Evolutionary conservation across 805 yeast species (phyloP).

Genomic region (Kuraishia piskuri): DNA sequence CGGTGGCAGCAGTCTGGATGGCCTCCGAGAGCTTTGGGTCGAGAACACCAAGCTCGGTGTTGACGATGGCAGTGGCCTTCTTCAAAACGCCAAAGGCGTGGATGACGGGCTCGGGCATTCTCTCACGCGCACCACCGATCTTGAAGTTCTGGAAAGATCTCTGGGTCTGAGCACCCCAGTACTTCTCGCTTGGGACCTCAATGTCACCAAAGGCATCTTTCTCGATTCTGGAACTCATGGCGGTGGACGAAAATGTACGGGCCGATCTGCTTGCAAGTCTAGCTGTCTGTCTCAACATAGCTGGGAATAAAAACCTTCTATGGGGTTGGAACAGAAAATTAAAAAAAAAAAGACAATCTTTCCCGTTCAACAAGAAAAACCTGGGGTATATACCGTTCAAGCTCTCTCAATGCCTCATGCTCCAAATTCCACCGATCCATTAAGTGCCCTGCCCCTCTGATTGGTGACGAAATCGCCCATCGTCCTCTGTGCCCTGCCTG

Average conservation of each 20-base stretch:
- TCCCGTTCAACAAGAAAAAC: background rate
- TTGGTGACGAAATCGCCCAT: background rate
- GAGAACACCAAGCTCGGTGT: constrained; percentile 69
- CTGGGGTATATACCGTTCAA: background rate
- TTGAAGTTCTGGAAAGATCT: constrained; percentile 90
- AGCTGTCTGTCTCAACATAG: background rate
- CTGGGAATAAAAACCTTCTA: background rate
- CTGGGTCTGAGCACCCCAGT: constrained; percentile 99
- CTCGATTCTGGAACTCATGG: constrained; percentile 52
- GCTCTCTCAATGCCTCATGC: background rate
- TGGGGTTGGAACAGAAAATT: background rate
- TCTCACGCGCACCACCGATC: constrained; percentile 88
- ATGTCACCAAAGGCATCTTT: constrained; percentile 96
- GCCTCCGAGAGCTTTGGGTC: constrained; percentile 81
- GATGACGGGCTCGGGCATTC: constrained; percentile 86
- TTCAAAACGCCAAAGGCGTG: constrained; percentile 90
- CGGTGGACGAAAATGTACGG: constrained; percentile 11
- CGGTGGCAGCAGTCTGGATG: constrained; percentile 90
- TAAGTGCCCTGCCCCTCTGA: background rate
- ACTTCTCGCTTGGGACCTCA: constrained; percentile 76
- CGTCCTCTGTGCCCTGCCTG: background rate
- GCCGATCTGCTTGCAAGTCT: constrained; percentile 1
- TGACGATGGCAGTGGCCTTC: constrained; percentile 91
- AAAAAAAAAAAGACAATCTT: too few relatives aligned
- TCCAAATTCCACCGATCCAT: background rate